These are phyloP conservation scores for Tetrahymena borealis DNA, from an alignment of 73 alveolate genomes.

Conservation along the genomic window DNA sequence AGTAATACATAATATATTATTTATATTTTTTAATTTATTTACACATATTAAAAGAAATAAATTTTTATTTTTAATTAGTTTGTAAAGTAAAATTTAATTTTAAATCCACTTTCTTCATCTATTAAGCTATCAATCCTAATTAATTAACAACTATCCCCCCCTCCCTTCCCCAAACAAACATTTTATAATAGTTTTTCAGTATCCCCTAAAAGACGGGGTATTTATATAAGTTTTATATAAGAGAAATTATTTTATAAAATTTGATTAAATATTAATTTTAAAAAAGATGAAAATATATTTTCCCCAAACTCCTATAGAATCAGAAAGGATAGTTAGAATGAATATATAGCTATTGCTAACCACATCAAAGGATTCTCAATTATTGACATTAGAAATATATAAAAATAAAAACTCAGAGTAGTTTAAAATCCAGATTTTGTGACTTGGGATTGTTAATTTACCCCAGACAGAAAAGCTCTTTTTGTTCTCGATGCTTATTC, in stretches of 20 bases:
- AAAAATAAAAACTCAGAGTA: neutral
- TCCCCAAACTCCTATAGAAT: neutral
- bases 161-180: neutral
- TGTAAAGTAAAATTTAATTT: too few species aligned
- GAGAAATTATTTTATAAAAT: neutral
- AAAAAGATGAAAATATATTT: neutral
- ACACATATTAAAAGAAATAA: too few species aligned
- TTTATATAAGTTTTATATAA: neutral
- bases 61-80: too few species aligned
- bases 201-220: neutral
- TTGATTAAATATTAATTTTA: neutral
- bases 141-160: neutral
- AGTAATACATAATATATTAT: neutral
- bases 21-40: too few species aligned
- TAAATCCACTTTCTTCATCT: too few species aligned
- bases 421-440: neutral
- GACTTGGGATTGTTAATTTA: neutral
- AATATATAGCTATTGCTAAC: neutral
- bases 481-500: neutral
- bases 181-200: too few species aligned
- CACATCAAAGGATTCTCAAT: neutral
- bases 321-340: neutral
- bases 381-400: neutral
- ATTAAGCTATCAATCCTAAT: too few species aligned
- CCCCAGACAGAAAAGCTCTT: neutral